Percentiles rank a stretch among this genome's conserved stretches.
phyloP scores from a whole-genome alignment of 176 grass and related monocot species.

The Raddia distichophylla region DNA sequence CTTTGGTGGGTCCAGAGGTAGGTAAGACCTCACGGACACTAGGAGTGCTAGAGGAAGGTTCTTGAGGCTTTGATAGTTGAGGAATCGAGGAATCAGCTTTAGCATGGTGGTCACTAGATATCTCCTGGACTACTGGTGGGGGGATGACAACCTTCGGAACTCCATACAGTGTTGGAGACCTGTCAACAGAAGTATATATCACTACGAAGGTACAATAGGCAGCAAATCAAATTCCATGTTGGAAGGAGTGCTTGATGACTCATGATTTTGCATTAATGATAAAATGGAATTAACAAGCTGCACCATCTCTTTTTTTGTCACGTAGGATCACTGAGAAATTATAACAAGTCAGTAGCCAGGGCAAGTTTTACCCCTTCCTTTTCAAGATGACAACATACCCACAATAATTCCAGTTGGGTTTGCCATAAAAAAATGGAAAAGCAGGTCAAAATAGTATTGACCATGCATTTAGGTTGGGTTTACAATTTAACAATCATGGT shows the following conservation, averaged over 20 bases:
- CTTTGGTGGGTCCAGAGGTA: conserved; percentile 64
- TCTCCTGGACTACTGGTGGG: conserved; percentile 49
- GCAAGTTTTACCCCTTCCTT: not conserved
- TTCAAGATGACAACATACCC: not conserved
- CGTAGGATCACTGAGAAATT: not conserved
- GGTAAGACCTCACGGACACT: conserved; percentile 62
- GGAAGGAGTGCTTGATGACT: conserved; percentile 27
- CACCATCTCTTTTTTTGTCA: not conserved
- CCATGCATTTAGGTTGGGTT: conserved; percentile 3
- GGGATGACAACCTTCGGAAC: conserved; percentile 56
- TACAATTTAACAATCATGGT: conserved; percentile 12
- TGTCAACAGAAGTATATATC: conserved; percentile 41
- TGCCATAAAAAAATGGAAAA: conserved; percentile 24
- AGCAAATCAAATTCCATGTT: not conserved
- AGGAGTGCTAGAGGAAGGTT: conserved; percentile 68
- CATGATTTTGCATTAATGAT: not conserved
- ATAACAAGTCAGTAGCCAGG: not conserved
- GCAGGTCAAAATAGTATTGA: not conserved
- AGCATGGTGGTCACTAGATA: conserved; percentile 54
- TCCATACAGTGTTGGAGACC: conserved; percentile 81
- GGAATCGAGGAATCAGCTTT: conserved; percentile 54
- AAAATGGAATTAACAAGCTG: not conserved
- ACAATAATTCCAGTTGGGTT: not conserved
- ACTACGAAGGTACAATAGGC: conserved; percentile 29
- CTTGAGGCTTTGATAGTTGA: conserved; percentile 65